Evolutionary conservation across 75 land plant genomes (phyloP).

Genomic region (Cupressus sempervirens): DNA sequence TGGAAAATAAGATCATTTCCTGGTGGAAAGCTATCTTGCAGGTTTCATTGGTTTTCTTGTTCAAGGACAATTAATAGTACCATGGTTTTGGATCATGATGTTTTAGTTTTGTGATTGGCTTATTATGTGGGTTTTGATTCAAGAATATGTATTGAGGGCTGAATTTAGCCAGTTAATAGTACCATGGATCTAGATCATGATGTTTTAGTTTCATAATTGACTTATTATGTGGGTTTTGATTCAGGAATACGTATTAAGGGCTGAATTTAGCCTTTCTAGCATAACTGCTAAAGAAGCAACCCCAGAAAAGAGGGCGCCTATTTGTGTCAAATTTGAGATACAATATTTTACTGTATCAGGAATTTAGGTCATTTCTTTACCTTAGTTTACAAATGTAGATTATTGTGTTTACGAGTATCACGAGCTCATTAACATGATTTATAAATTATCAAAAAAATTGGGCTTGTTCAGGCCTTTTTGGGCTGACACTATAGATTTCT

Average conservation of each 20-base stretch:
- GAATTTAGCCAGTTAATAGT: neutral
- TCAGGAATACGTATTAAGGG: conserved; percentile 93
- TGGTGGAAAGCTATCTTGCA: conserved; percentile 72
- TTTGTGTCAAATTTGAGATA: conserved; percentile 93
- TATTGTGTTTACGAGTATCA: neutral
- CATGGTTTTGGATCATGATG: no score
- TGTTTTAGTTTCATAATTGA: conserved; percentile 8
- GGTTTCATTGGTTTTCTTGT: neutral
- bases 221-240: neutral
- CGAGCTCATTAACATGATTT: neutral
- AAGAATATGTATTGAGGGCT: no score
- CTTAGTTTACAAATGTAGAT: neutral
- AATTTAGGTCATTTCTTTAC: conserved; percentile 66
- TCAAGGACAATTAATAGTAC: no score
- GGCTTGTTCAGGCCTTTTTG: neutral
- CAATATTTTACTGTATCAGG: conserved; percentile 98
- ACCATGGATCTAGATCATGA: neutral
- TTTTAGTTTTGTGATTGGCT: no score
- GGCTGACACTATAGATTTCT: neutral
- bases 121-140: no score
- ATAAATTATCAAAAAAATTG: no score
- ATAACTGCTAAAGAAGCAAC: conserved; percentile 71
- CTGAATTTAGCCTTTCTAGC: conserved; percentile 87
- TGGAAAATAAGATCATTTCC: conserved; percentile 99
- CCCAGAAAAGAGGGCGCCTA: conserved; percentile 88